Percentiles rank a stretch among this genome's conserved stretches.
Conservation (phyloP, 1,284 basidiomycete species). For the Puccinia horiana region DNA sequence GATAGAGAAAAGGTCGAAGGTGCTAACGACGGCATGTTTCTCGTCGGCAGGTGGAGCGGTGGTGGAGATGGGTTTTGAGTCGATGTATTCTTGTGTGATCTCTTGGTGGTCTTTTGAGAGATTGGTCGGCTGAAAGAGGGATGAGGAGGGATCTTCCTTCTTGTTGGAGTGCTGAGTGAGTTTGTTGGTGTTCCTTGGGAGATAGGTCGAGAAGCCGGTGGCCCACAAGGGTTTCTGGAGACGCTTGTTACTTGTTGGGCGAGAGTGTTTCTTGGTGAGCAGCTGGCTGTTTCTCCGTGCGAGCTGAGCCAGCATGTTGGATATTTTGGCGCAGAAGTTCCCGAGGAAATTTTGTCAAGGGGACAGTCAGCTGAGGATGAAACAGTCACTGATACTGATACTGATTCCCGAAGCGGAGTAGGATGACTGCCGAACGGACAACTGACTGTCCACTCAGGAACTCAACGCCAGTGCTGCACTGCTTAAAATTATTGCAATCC, state of each 20-base stretch:
- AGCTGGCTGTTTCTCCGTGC: too few relatives aligned
- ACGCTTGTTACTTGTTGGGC: not conserved
- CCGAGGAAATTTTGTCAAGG: too few relatives aligned
- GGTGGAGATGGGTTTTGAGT: not conserved
- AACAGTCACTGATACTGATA: too few relatives aligned
- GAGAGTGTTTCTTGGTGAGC: too few relatives aligned
- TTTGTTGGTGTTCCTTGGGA: not conserved
- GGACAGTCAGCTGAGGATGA: too few relatives aligned
- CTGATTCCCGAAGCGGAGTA: too few relatives aligned
- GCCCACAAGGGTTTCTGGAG: not conserved
- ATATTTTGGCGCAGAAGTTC: too few relatives aligned
- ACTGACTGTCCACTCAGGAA: too few relatives aligned
- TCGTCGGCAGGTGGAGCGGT: slow-evolving; percentile 1
- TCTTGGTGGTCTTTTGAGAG: not conserved
- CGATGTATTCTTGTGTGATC: not conserved
- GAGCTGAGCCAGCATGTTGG: too few relatives aligned
- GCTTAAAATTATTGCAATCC: too few relatives aligned
- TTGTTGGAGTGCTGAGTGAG: not conserved
- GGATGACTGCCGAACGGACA: too few relatives aligned
- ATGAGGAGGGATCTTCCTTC: not conserved
- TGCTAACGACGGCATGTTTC: slow-evolving; percentile 57
- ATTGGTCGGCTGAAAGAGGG: not conserved
- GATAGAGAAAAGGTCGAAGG: slow-evolving; percentile 58
- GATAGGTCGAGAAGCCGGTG: not conserved
- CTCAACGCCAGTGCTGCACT: too few relatives aligned